Evolutionary conservation across 345 rosid genomes (phyloP), one percentile per base, ranked within the genome.

Genomic region (Boechera stricta): DNA sequence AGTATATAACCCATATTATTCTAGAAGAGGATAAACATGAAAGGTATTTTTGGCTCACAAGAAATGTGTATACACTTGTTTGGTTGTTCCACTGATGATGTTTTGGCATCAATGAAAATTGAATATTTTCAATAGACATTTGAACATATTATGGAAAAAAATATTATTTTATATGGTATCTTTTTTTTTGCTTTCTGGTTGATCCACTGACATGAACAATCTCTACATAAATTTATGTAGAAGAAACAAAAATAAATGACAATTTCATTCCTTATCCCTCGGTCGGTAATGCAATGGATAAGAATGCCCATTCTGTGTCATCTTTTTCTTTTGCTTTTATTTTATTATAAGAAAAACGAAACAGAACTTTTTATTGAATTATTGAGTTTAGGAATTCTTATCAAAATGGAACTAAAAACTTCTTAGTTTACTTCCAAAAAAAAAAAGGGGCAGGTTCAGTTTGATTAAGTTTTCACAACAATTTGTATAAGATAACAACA

Each of bases 161-260:
- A 54, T 1, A 57, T 36, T 38, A 71, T 55, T 7, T 64, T 56
- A 48, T 9, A 38, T 24, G 55, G 57, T 61, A 39, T 49, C 0
- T 13, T 7, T 8, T n/a, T n/a, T 59, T 45, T 45, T 7, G 13
- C 41, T 31, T 24, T 38, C 53, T 48, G 29, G 32, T 64, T 39
- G 77, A 72, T 48, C 72, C 81, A 48, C 67, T 29, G 56, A 57
- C 68, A 41, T 58, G 73, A 78, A 66, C 67, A 39, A 65, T 39
- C 49, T 41, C 16, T 49, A 57, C 51, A 66, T 57, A 65, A 65
- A 78, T 72, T 72, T 51, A 72, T 66, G 56, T 57, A 66, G 16
- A 78, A 72, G 51, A 78, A 65, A 78, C 77, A 65, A 72, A 78
- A 49, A 72, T 7, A 72, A 49, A 58, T 78, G 69, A 78, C 81